Evolutionary conservation across 2,329 filamentous ascomycete species (phyloP).

Genomic region (Aureobasidium vineae): DNA sequence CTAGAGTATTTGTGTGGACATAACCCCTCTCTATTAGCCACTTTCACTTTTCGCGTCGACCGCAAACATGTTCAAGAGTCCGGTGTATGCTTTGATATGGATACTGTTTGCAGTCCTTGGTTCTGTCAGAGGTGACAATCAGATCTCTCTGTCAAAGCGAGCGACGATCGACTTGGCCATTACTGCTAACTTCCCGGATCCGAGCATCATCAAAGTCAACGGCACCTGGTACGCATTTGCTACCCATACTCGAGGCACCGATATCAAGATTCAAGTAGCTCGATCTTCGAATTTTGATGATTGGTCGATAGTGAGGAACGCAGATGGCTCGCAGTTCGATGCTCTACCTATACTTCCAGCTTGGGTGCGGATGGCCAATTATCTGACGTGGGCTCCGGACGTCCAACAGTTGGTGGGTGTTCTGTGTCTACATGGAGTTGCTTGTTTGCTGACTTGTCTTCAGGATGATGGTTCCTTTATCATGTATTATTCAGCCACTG

Average conservation of each 20-base stretch:
- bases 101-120: neutral
- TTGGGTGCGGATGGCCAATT: conserved; percentile 54
- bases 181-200: conserved; percentile 42
- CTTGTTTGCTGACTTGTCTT: neutral
- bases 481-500: conserved; percentile 38
- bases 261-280: conserved; percentile 55
- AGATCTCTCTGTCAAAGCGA: conserved; percentile 10
- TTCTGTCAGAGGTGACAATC: neutral
- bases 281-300: conserved; percentile 49
- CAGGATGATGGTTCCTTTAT: conserved; percentile 33
- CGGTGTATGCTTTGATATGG: conserved; percentile 5
- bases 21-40: neutral
- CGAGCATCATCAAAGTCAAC: conserved; percentile 52
- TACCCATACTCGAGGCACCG: conserved; percentile 44
- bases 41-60: neutral
- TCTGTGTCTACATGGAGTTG: neutral
- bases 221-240: conserved; percentile 59
- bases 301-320: conserved; percentile 50
- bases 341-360: conserved; percentile 53
- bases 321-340: conserved; percentile 45
- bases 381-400: conserved; percentile 62
- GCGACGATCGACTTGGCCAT: conserved; percentile 27
- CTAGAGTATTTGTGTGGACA: conserved; percentile 6
- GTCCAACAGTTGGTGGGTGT: conserved; percentile 47
- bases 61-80: conserved; percentile 8